Conservation (phyloP, 768 basidiomycete species). For the Lactifluus pinguis region DNA sequence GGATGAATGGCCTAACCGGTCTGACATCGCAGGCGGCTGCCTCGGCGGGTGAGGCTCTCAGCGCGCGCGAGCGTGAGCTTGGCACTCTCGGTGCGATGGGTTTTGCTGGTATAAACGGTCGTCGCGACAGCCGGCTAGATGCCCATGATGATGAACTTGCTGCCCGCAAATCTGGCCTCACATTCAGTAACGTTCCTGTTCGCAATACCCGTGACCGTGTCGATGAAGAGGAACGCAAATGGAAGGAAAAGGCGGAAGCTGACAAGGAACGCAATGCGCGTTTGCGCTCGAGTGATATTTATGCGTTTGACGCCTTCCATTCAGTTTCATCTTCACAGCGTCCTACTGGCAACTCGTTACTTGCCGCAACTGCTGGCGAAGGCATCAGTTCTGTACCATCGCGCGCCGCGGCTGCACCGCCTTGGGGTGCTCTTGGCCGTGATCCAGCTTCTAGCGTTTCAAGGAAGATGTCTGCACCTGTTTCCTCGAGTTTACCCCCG, state of each 20-base stretch:
- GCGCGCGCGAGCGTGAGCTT: slow-evolving; percentile 40
- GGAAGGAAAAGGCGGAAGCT: slow-evolving; percentile 42
- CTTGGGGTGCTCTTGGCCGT: slow-evolving; percentile 13
- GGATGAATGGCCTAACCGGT: slow-evolving; percentile 20
- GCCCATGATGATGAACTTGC: slow-evolving; percentile 42
- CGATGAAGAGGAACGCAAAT: slow-evolving; percentile 49
- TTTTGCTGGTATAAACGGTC: slow-evolving; percentile 23
- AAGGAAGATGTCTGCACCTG: slow-evolving; percentile 23
- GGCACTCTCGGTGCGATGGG: slow-evolving; percentile 41
- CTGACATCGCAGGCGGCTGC: slow-evolving; percentile 8
- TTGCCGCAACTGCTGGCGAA: slow-evolving; percentile 22
- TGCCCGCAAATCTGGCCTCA: slow-evolving; percentile 30
- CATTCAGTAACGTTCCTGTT: slow-evolving; percentile 32
- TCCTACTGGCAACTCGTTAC: slow-evolving; percentile 25
- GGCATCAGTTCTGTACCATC: slow-evolving; percentile 1
- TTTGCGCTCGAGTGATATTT: slow-evolving; percentile 34
- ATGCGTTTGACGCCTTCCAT: slow-evolving; percentile 74
- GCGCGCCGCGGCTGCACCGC: slow-evolving; percentile 9
- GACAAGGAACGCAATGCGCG: slow-evolving; percentile 28
- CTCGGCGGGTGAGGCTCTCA: slow-evolving; percentile 26
- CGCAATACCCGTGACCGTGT: slow-evolving; percentile 56
- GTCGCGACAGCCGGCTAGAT: slow-evolving; percentile 23
- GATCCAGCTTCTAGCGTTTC: background rate
- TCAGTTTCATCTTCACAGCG: slow-evolving; percentile 40
- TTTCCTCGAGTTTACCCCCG: slow-evolving; percentile 19